phyloP scores from a whole-genome alignment of 1,284 basidiomycete genomes.

The Boletus albobrunnescens region DNA sequence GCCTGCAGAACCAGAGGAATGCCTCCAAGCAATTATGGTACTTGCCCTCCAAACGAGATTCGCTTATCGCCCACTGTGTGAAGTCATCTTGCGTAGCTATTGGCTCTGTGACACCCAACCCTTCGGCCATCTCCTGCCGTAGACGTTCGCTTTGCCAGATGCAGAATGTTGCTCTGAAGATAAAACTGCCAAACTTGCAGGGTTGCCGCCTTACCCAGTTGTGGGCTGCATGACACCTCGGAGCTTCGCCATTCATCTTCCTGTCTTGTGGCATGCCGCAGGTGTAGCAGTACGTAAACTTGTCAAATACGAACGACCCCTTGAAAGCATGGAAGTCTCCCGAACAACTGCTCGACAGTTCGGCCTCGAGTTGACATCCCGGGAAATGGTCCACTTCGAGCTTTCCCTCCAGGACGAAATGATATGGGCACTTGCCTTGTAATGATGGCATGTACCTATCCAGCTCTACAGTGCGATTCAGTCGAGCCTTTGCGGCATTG shows the following conservation, averaged over 20 bases:
- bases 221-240: neutral
- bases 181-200: neutral
- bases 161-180: neutral
- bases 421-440: slow-evolving; percentile 1
- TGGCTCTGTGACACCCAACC: neutral
- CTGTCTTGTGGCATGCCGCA: slow-evolving; percentile 12
- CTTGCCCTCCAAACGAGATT: neutral
- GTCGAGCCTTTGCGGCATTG: neutral
- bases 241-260: slow-evolving; percentile 5
- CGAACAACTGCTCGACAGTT: too few species aligned
- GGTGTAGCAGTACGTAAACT: slow-evolving; percentile 3
- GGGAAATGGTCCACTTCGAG: slow-evolving; percentile 1
- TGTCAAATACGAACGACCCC: neutral
- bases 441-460: slow-evolving; percentile 6
- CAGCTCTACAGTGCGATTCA: neutral
- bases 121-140: neutral
- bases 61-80: neutral
- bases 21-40: neutral
- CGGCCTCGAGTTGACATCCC: neutral
- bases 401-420: slow-evolving; percentile 1
- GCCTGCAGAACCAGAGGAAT: slow-evolving; percentile 3
- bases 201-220: neutral
- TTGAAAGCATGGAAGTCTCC: slow-evolving; percentile 2
- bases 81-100: neutral
- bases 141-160: neutral